A percentile compares a stretch with the other conserved stretches of the same genome.
These are phyloP conservation scores for Steccherinum ochraceum DNA, from an alignment of 768 basidiomycete species.

Conservation along the genomic window DNA sequence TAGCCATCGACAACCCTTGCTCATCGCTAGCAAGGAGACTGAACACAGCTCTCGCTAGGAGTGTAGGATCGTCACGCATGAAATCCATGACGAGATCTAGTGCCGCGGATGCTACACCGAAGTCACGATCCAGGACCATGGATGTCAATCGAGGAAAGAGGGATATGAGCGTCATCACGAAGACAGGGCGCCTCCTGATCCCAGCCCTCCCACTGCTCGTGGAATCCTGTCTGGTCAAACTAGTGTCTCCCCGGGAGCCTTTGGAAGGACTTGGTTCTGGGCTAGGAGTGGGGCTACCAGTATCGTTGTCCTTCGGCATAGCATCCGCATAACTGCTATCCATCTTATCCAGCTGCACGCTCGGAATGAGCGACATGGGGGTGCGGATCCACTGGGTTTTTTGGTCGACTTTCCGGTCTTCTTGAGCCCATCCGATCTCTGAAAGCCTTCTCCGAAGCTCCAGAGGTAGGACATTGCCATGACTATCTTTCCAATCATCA, in stretches of 20 bases:
- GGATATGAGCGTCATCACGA: slow-evolving; percentile 53
- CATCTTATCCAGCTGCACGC: slow-evolving; percentile 46
- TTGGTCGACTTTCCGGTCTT: slow-evolving; percentile 48
- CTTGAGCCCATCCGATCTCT: slow-evolving; percentile 72
- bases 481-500: slow-evolving; percentile 40
- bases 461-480: slow-evolving; percentile 42
- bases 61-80: slow-evolving; percentile 68
- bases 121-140: slow-evolving; percentile 47
- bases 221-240: slow-evolving; percentile 51
- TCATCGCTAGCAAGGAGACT: slow-evolving; percentile 51
- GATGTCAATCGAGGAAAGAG: slow-evolving; percentile 49
- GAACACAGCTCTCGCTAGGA: slow-evolving; percentile 58
- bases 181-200: slow-evolving; percentile 57
- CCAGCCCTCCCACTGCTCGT: slow-evolving; percentile 38
- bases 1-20: slow-evolving; percentile 39
- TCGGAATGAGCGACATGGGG: slow-evolving; percentile 61
- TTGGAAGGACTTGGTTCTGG: slow-evolving; percentile 16
- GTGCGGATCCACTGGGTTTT: slow-evolving; percentile 53
- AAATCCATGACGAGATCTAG: slow-evolving; percentile 53
- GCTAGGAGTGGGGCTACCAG: slow-evolving; percentile 20
- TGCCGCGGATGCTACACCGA: slow-evolving; percentile 49
- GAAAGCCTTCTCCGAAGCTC: slow-evolving; percentile 61
- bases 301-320: slow-evolving; percentile 22
- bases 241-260: slow-evolving; percentile 7
- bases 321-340: background rate